Evolutionary conservation across 1,284 basidiomycete species (phyloP), one percentile per base, ranked within the genome.

Genomic region (Cystobasidium pallidum): DNA sequence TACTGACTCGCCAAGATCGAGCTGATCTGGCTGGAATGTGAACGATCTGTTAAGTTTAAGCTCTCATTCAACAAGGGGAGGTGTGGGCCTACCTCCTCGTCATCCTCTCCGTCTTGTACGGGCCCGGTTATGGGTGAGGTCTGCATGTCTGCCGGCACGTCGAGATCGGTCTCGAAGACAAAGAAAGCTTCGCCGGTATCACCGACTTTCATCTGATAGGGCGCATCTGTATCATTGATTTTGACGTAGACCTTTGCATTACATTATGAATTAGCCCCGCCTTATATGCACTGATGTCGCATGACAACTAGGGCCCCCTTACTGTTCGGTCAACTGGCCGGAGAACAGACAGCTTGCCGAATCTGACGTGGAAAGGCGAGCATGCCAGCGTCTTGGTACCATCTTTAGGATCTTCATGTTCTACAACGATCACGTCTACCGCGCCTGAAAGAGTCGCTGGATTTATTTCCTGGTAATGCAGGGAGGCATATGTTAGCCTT

Each of bases 181-280:
- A 99, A 99, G 84, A 99, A 99, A 0, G 95, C 96, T 82, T 99
- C 96, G 21, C 96, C 96, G 1, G 94, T 92, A 74, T 99, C 95
- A 52, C 94, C 93, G 76, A 99, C 94, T 84, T 99, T 99, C 96
- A 99, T 99, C 79, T 86, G 87, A 80, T 93, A 99, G 1, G 95
- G 95, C 64, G 93, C 88, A 36, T 77, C 73, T 72, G 86, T 84
- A 43, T 89, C 90, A 81, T 93, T 93, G 78, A 81, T 74, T 75
- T 78, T 59, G 76, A 76, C 54, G 74, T 76, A 47, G 77, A 81
- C 75, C 80, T 80, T 68, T 76, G 59, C 28, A 10, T 8, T 11
- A 39, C 15, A 8, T 21, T 0, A 11, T 32, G 13, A 8, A 28
- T 57, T 19, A 36, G 28, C 30, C n/a, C n/a, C n/a, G n/a, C n/a